Conservation (phyloP, 2,329 filamentous ascomycete species). For the Monilinia polystroma region DNA sequence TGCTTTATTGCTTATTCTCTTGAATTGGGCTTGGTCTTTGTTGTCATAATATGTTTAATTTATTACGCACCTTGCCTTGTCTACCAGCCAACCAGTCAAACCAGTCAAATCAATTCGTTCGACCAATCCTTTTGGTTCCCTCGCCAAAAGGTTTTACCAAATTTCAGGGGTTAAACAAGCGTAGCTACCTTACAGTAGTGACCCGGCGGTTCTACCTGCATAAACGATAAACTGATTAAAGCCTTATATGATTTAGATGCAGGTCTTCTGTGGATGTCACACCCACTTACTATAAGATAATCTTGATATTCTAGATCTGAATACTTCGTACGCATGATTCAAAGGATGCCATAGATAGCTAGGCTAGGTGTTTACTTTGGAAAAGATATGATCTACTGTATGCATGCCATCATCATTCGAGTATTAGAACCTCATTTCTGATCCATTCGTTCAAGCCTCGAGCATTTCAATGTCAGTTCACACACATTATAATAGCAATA, state of each 20-base stretch:
- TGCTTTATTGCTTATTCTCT: constrained; percentile 6
- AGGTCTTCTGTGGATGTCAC: neutral
- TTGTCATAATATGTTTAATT: neutral
- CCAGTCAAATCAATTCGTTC: neutral
- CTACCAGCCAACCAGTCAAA: constrained; percentile 12
- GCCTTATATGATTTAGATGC: neutral
- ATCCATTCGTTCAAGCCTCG: neutral
- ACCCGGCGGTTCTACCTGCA: neutral
- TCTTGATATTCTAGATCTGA: too few relatives aligned
- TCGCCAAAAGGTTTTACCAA: constrained; percentile 1
- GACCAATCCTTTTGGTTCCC: constrained; percentile 5
- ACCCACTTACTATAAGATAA: neutral
- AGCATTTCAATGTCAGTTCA: neutral
- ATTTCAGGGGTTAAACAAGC: constrained; percentile 9
- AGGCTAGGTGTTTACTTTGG: too few relatives aligned
- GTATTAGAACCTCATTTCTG: neutral
- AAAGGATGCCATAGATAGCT: too few relatives aligned
- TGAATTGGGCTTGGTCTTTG: neutral
- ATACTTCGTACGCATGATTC: too few relatives aligned
- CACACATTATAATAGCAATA: neutral
- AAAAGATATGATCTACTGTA: neutral
- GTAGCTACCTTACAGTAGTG: too few relatives aligned
- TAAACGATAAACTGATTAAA: neutral
- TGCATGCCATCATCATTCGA: neutral
- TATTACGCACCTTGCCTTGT: constrained; percentile 1